Base-by-base conservation (phyloP, 2,329 filamentous ascomycete genomes). In the Pyricularia pennisetigena region DNA sequence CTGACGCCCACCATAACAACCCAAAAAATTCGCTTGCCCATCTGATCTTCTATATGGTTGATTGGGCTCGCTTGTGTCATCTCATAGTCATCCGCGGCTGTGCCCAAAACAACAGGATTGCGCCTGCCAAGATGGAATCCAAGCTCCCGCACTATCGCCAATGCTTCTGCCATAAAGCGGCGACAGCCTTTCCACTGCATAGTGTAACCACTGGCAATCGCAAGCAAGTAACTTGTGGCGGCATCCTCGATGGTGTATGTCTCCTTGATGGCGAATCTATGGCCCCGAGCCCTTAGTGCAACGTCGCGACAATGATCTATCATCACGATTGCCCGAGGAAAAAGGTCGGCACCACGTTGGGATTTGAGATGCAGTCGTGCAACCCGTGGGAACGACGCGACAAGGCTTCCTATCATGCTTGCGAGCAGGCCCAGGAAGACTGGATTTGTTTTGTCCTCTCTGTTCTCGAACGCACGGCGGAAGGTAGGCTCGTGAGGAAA, bases 21-120 rank as follows among this genome's bases (percentile, higher is more conserved):
- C 89, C 93, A 97, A 76, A 96, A 97, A 59, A 97, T 88, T 70
- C 90, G 86, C 75, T 91, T 90, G 64, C 90, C 87, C 64, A 91
- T 85, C 77, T 93, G 89, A 73, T 89, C 87, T 74, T 89, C 88
- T 67, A 93, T 85, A 65, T 90, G 88, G 72, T 92, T 89, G 69
- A 90, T 86, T 0, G 83, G 79, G 9, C 26, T 32, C 16, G 7
- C 26, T n/a, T 16, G 64, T 8, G 28, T 54, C 20, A 23, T 57
- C 23, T 20, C 54, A 24, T 59, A 68, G 16, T 68, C 41, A 41
- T 59, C 14, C 9, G 26, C 61, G 16, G 35, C 20, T 23, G 66
- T 5, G 20, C n/a, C 30, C 66, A 67, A 9, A 30, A 28, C 29
- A 14, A 30, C 20, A 20, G 29, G 16, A 9, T 23, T 20, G 9